A percentile compares a stretch with the other conserved stretches of the same genome.
phyloP scores from a whole-genome alignment of 73 alveolate species.

The Paramecium sonneborni region DNA sequence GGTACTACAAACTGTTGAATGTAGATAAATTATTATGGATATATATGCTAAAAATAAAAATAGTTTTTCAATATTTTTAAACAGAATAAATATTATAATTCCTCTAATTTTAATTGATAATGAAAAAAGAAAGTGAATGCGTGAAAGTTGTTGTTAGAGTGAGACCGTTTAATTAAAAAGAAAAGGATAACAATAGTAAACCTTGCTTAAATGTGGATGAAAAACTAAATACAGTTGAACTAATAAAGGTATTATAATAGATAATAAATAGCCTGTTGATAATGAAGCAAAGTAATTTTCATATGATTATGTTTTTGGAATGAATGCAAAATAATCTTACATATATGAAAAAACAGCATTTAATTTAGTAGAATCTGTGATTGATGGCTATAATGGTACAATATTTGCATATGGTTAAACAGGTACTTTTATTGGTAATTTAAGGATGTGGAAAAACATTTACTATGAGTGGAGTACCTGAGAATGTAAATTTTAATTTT shows the following conservation, averaged over 20 bases:
- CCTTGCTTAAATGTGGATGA: conserved; percentile 62
- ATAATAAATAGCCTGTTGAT: not conserved
- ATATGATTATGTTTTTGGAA: conserved; percentile 92
- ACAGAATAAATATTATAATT: not conserved
- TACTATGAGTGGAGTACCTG: conserved; percentile 90
- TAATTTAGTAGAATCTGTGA: conserved; percentile 93
- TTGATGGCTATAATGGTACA: conserved; percentile 97
- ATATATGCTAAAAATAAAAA: not conserved
- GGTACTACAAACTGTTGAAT: no score
- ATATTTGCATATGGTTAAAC: conserved; percentile 85
- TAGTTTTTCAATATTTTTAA: not conserved
- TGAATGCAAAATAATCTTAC: conserved; percentile 81
- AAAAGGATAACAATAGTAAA: conserved; percentile 55
- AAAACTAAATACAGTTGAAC: conserved; percentile 33
- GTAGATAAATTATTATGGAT: no score
- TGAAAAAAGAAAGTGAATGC: conserved; percentile 68
- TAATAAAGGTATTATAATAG: not conserved
- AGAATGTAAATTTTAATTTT: not conserved
- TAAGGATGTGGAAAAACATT: conserved; percentile 91
- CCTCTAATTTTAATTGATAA: not conserved
- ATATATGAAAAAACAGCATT: conserved; percentile 97
- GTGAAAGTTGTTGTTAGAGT: conserved; percentile 84
- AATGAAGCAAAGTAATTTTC: conserved; percentile 71
- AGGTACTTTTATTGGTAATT: conserved; percentile 52
- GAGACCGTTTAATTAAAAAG: conserved; percentile 80